phyloP scores from a whole-genome alignment of 805 yeast species.

The Naumovozyma baii region DNA sequence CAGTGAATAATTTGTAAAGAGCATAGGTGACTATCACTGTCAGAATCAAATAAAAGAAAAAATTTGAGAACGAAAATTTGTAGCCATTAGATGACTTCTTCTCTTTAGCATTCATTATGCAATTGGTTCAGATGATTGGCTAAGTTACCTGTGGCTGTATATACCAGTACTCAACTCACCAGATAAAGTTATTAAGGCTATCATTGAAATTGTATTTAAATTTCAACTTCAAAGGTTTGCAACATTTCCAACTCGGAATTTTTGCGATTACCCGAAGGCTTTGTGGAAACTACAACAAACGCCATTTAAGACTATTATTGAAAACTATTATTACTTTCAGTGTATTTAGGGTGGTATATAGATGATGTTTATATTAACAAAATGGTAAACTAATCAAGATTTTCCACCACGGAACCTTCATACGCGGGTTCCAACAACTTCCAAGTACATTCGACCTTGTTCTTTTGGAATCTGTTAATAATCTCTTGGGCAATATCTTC shows the following conservation, averaged over 20 bases:
- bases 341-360: too few species aligned
- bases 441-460: conserved; percentile 69
- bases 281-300: too few species aligned
- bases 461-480: conserved; percentile 53
- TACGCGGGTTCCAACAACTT: conserved; percentile 74
- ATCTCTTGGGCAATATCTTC: conserved; percentile 76
- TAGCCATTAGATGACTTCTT: conserved; percentile 4
- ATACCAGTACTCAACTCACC: too few species aligned
- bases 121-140: background rate
- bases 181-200: too few species aligned
- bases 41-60: conserved; percentile 16
- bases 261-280: too few species aligned
- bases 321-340: too few species aligned
- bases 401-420: conserved; percentile 66
- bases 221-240: too few species aligned
- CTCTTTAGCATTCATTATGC: conserved; percentile 1
- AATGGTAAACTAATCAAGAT: too few species aligned
- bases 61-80: conserved; percentile 12
- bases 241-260: too few species aligned
- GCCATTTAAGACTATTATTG: too few species aligned
- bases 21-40: conserved; percentile 20
- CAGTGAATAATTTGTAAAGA: conserved; percentile 56
- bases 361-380: too few species aligned
- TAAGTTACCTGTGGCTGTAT: background rate
- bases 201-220: too few species aligned